A percentile compares a stretch with the other conserved stretches of the same genome.
Evolutionary conservation across 1,139 yeast genomes (phyloP).

Genomic region (Hyphopichia burtonii): DNA sequence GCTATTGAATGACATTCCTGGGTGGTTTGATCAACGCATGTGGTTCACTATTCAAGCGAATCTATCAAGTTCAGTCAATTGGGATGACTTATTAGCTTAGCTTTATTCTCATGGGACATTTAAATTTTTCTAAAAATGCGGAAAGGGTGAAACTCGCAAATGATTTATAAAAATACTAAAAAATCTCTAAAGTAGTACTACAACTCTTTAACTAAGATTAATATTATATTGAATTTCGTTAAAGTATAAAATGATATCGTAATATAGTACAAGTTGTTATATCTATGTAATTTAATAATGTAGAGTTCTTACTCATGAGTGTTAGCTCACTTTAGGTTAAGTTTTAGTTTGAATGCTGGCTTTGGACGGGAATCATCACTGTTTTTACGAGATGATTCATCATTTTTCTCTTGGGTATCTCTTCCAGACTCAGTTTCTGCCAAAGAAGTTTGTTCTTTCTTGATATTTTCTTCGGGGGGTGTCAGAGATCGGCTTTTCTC

Average conservation of each 20-base stretch:
- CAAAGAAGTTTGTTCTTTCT: neutral
- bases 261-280: conserved; percentile 1
- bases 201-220: too few species aligned
- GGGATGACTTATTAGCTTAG: too few species aligned
- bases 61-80: too few species aligned
- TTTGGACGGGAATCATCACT: conserved; percentile 6
- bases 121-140: too few species aligned
- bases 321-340: conserved; percentile 18
- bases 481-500: conserved; percentile 8
- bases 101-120: too few species aligned
- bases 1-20: conserved; percentile 31
- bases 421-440: neutral
- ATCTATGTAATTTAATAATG: too few species aligned
- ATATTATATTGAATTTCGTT: too few species aligned
- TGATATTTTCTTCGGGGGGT: neutral
- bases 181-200: too few species aligned
- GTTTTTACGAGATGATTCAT: neutral
- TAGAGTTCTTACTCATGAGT: too few species aligned
- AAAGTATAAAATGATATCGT: neutral
- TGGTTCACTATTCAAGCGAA: neutral
- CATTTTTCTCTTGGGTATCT: neutral
- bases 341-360: conserved; percentile 23
- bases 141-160: too few species aligned
- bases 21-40: neutral
- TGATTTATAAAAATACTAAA: too few species aligned